Evolutionary conservation across 768 basidiomycete species (phyloP), one percentile per base, ranked within the genome.

Genomic region (Russula virescens): DNA sequence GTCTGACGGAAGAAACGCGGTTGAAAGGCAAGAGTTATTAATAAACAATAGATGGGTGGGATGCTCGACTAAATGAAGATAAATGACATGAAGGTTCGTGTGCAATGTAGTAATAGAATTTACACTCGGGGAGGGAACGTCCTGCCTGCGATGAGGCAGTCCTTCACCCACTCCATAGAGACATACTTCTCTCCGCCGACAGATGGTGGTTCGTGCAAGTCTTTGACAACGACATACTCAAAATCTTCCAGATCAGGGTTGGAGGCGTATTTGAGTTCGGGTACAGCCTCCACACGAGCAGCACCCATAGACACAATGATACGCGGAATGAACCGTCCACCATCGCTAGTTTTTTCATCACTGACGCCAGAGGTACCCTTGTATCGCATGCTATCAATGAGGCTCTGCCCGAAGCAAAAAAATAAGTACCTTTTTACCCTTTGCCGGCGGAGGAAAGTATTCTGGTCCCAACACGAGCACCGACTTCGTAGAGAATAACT

Each of bases 261-360:
- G 34, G 64, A 76, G 4, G 83, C 80, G 63, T 75, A 71, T 60
- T 74, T 77, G 10, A 73, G 34, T n/a, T 83, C 80, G 9, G 75
- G 72, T 31, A 86, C 81, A 2, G 84, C 84, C 71, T 91, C 88
- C 50, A 95, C 86, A 14, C 74, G 76, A 8, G 75, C 73, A 0
- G 93, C 90, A 0, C 92, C 91, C 85, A 94, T 90, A 34, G 83
- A 82, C 47, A 91, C 72, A 40, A 92, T 80, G 63, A 94, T 88
- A 55, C 82, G 83, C 25, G 80, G 83, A 66, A 84, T 81, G 50
- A 70, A 76, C 67, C 77, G 79, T 28, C 62, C 61, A 75, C 77
- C 10, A 76, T 76, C 63, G 77, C 76, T 69, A 5, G 45, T 14
- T 46, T 68, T 61, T 23, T 70, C 68, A 19, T 61, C 57, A 43